Base-by-base conservation (phyloP, 2,329 filamentous ascomycete genomes). In the Stagonosporopsis cucurbitacearum region DNA sequence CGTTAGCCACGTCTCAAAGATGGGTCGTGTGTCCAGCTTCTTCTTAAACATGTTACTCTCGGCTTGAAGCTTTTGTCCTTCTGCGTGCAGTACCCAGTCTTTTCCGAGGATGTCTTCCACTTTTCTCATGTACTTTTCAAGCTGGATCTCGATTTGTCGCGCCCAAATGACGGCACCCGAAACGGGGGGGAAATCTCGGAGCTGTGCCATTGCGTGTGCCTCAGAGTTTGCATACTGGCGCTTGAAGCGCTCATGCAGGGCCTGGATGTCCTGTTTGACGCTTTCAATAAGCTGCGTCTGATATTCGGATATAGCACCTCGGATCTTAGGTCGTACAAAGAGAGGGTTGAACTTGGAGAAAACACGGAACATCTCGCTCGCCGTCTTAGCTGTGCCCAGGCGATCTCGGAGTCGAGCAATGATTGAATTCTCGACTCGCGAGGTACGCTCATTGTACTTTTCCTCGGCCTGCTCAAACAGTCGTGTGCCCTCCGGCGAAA, bases 281-380 rank as follows among this genome's bases (percentile, higher is more conserved):
- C 96, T 96, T 68, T 97, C 93, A 74, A 99, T 96, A 30, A 99
- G 87, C 76, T 97, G 93, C 4, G 94, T 95, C 76, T 99, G 95
- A 74, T 99, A 99, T 78, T 99, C 94, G 39, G 92, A 91, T 70
- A 99, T 99, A 51, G 95, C 96, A 64, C 96, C 93, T 63, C 95
- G 89, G 78, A 99, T 98, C 82, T 99, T 99, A n/a, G 95, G 95
- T 57, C 95, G 88, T 53, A 99, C 94, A 67, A 99, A 96, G 26
- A 99, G 87, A 2, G 95, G 95, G 73, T 99, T 99, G 84, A 99
- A 99, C 74, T 98, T 98, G 49, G 95, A 98, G 75, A 99, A 99
- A 59, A 99, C 95, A 50, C 96, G 90, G 76, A 99, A 99, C 95
- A 99, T 99, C 78, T 99, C 96, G 72, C 96, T 98, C 36, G 95